A percentile compares a stretch with the other conserved stretches of the same genome.
These are phyloP conservation scores for Quercus bicolor DNA, from an alignment of 306 rosid genomes.

Conservation along the genomic window DNA sequence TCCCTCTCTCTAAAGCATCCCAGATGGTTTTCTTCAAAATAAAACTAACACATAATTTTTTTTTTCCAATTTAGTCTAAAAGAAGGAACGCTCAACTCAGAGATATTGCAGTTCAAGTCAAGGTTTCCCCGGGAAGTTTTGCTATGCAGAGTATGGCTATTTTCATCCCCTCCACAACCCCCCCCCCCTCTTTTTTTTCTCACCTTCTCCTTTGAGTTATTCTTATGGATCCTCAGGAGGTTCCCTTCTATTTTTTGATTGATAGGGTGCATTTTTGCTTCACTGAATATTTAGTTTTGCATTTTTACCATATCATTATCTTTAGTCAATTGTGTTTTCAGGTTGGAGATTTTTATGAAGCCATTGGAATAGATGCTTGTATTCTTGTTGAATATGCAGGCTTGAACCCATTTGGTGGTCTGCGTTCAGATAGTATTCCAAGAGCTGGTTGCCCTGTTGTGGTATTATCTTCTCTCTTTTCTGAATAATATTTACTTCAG, in stretches of 20 bases:
- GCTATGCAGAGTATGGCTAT: conserved; percentile 77
- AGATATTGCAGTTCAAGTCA: conserved; percentile 84
- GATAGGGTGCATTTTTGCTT: not conserved
- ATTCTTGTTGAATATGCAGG: conserved; percentile 91
- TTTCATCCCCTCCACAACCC: not conserved
- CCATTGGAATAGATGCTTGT: conserved; percentile 88
- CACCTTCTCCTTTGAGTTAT: not conserved
- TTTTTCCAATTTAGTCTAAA: conserved; percentile 54
- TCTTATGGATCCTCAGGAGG: not conserved
- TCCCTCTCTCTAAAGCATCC: conserved; percentile 1
- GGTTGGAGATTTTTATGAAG: conserved; percentile 98
- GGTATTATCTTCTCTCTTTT: conserved; percentile 44
- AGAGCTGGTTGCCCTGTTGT: conserved; percentile 96
- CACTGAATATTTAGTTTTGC: not conserved
- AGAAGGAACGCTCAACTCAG: conserved; percentile 90
- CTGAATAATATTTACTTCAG: conserved; percentile 8
- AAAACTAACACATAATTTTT: conserved; percentile 10
- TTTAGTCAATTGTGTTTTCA: conserved; percentile 24
- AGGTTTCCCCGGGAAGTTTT: conserved; percentile 87
- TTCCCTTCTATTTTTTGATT: not conserved
- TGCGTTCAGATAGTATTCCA: conserved; percentile 77
- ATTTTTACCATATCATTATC: not conserved
- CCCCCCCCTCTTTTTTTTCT: no score
- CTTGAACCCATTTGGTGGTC: conserved; percentile 88
- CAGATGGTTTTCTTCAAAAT: not conserved